Base-by-base conservation (phyloP, 345 rosid genomes). In the Salix purpurea region DNA sequence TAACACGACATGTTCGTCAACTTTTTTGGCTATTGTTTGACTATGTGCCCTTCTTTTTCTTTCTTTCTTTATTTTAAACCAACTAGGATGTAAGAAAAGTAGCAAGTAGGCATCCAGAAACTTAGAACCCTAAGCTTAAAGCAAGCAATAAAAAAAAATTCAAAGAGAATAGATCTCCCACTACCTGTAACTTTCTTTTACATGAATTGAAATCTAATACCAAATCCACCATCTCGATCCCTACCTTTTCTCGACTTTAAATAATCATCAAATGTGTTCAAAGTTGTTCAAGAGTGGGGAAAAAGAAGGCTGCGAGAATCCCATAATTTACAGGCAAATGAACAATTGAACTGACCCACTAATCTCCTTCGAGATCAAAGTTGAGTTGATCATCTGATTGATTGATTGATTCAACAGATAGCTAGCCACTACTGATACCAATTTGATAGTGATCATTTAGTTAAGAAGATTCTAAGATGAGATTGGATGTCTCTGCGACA, bases 381-480 rank as follows among this genome's bases (percentile, higher is more conserved):
- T 46, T 28, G 21, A 32, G 30, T 52, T 14, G 21, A 34, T 46
- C n/a, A 37, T 34, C 36, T 42, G 14, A 7, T 58, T 21, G 37
- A 7, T 58, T 21, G 37, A 34, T 5, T 3, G 8, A 14, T 26
- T 26, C 69, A 42, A 11, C 52, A 9, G 28, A 7, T 30, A 46
- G 64, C 79, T 78, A 37, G 58, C 72, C 23, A 60, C 19, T 36
- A 48, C 61, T 48, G 62, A 40, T 7, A 19, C 36, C 26, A 56
- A 15, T 8, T 40, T 40, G 77, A 37, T 65, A 50, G 52, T 67
- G 65, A 48, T 84, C 81, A 56, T n/a, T 26, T 58, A 12, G 62
- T 58, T 77, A 93, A 21, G 99, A 95, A 65, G 99, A 95, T 81
- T 95, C 98, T 69, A 95, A 82, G 75, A 95, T 91, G 74, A 89